These are phyloP conservation scores for Lasiodiplodia citricola DNA, from an alignment of 2,329 filamentous ascomycete species.

Conservation along the genomic window DNA sequence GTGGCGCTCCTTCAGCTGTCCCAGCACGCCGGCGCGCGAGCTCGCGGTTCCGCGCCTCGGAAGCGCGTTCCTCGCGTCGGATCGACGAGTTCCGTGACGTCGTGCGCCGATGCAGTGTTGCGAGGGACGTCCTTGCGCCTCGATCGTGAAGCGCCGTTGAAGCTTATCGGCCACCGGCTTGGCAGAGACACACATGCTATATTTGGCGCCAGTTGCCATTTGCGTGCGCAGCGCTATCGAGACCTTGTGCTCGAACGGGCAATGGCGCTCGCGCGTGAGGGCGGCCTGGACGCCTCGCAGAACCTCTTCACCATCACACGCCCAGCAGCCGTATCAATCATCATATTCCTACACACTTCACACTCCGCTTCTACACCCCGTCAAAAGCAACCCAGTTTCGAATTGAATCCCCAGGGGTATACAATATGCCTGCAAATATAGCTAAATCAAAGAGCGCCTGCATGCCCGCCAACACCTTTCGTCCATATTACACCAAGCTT, in stretches of 20 bases:
- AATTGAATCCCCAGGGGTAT: constrained; percentile 20
- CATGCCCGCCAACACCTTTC: constrained; percentile 3
- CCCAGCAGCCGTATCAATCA: neutral
- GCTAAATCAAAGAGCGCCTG: constrained; percentile 18
- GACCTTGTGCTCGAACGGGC: neutral
- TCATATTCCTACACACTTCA: neutral
- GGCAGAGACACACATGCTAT: constrained; percentile 1
- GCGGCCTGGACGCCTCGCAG: constrained; percentile 12
- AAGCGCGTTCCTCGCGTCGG: neutral
- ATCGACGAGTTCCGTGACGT: neutral
- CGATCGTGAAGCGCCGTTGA: constrained; percentile 10
- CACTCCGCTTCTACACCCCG: neutral
- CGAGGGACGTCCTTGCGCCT: neutral
- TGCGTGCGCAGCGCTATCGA: neutral
- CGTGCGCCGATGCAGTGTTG: neutral
- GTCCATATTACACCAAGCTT: constrained; percentile 8
- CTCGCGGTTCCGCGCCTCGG: neutral
- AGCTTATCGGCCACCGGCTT: constrained; percentile 4
- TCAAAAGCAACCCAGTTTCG: neutral
- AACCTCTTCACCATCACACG: constrained; percentile 6
- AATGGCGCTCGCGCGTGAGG: neutral
- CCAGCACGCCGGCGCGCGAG: neutral
- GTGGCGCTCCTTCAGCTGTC: constrained; percentile 7
- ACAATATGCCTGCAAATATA: constrained; percentile 20
- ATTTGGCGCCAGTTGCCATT: neutral